Evolutionary conservation across 495 filamentous ascomycete species (phyloP), one percentile per base, ranked within the genome.

Genomic region (Tuber aestivum): DNA sequence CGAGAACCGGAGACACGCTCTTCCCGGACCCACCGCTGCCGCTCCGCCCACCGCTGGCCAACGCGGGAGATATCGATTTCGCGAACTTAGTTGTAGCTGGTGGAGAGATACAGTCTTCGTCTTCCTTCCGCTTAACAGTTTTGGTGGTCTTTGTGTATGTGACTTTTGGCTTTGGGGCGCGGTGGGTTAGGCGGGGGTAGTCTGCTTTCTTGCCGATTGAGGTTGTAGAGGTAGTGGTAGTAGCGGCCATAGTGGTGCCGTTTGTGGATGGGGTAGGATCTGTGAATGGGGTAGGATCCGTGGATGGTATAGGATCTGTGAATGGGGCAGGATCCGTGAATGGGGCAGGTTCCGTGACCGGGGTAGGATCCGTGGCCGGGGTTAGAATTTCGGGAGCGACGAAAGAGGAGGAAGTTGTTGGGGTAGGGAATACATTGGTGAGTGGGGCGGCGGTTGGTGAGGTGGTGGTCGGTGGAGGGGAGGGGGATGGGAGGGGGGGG

Each of bases 71-170:
- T 69, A 76, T 70, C 21, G 78, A 76, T 45, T 81, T 81, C 23
- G 35, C 70, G 27, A 44, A 45, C n/a, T 74, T 74, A 16, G 75
- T 72, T 14, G 65, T 18, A 14, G 41, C 32, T 9, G 69, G 71
- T 32, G 70, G 76, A n/a, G 75, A 73, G 65, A 27, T 76, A 37
- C 81, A 74, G 16, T 81, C 80, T 16, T 82, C 80, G 10, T 79
- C 78, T 23, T 80, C 80, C 69, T 82, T 82, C 42, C 80, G 61
- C 74, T 82, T 82, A 70, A 82, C 76, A 68, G 75, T 82, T 70
- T 81, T 82, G 41, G 76, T 82, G 35, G 72, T 75, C 23, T 74
- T 74, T 9, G 77, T 82, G 41, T 82, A 82, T 14, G 77, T 82
- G 12, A 82, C 75, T 56, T 82, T 82, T 12, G 79, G 78, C 45